Evolutionary conservation across 78 protist species (phyloP).

Genomic region (Diacronema lutheri): DNA sequence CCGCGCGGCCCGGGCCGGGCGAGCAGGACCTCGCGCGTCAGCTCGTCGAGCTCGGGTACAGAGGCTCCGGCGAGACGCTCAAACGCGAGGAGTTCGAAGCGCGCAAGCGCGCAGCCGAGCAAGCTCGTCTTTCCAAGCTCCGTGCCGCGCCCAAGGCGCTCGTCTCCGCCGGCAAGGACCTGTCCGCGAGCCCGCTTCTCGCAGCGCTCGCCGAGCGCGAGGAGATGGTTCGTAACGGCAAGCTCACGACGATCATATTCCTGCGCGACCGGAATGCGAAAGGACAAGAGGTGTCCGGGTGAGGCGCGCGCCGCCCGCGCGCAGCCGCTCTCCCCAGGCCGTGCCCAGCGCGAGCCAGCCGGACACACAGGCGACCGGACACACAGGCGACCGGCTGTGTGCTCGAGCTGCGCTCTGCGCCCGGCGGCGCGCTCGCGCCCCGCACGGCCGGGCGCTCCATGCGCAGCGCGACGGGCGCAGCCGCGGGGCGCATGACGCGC

Average conservation of each 20-base stretch:
- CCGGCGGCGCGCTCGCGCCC: no score
- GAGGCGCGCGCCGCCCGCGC: no score
- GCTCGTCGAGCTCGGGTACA: slow-evolving; percentile 87
- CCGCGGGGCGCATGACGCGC: no score
- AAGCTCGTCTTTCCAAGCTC: slow-evolving; percentile 25
- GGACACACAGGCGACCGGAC: no score
- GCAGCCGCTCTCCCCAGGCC: no score
- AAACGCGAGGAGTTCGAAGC: slow-evolving; percentile 80
- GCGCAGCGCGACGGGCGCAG: no score
- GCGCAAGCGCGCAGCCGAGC: slow-evolving; percentile 35
- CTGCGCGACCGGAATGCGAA: slow-evolving; percentile 69
- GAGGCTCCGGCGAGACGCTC: slow-evolving; percentile 78
- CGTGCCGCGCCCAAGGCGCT: slow-evolving; percentile 24
- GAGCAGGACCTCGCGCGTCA: slow-evolving; percentile 70
- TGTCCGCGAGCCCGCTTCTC: slow-evolving; percentile 57
- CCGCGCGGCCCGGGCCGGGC: no score
- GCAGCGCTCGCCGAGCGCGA: slow-evolving; percentile 74
- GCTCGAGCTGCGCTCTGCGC: no score
- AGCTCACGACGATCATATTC: slow-evolving; percentile 76
- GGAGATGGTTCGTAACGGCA: slow-evolving; percentile 71
- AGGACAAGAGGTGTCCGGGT: slow-evolving; percentile 80
- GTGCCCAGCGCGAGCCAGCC: no score
- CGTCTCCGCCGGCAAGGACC: slow-evolving; percentile 47
- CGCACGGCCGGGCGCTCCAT: no score
- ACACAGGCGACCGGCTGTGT: no score